phyloP scores from a whole-genome alignment of 2,329 filamentous ascomycete species.

The Dactylellina sp. region DNA sequence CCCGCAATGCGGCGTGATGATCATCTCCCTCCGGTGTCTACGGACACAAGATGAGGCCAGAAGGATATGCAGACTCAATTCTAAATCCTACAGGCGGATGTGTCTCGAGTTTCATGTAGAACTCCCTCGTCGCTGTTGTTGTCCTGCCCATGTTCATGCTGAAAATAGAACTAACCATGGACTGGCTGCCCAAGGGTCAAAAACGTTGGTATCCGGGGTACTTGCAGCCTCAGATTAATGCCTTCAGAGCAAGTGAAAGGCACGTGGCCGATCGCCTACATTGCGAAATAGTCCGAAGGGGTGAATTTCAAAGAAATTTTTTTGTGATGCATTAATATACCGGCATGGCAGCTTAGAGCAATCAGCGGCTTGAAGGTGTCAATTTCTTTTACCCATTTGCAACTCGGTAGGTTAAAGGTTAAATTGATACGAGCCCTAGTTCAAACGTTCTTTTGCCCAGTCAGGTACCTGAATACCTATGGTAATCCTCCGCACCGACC shows the following conservation, averaged over 20 bases:
- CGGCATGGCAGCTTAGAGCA: slow-evolving; percentile 53
- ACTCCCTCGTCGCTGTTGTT: slow-evolving; percentile 11
- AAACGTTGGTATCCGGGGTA: slow-evolving; percentile 11
- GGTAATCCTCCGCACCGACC: slow-evolving; percentile 48
- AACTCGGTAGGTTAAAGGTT: slow-evolving; percentile 47
- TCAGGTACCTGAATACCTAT: slow-evolving; percentile 16
- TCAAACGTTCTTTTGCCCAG: not conserved
- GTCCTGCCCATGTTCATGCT: slow-evolving; percentile 1
- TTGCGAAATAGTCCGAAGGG: slow-evolving; percentile 50
- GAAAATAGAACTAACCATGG: slow-evolving; percentile 48
- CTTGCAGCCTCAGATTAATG: slow-evolving; percentile 33
- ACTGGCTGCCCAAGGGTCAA: slow-evolving; percentile 24
- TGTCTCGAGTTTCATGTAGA: slow-evolving; percentile 15
- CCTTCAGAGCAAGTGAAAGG: not conserved
- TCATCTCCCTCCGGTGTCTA: not conserved
- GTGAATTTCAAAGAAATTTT: slow-evolving; percentile 7
- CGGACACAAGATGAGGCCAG: slow-evolving; percentile 11
- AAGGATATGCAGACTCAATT: not conserved
- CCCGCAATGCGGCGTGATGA: slow-evolving; percentile 24
- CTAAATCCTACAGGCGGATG: slow-evolving; percentile 1
- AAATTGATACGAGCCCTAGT: slow-evolving; percentile 45
- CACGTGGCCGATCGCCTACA: slow-evolving; percentile 52
- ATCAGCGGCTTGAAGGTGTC: slow-evolving; percentile 28
- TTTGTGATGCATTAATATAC: slow-evolving; percentile 36
- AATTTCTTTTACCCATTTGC: slow-evolving; percentile 13